Base-by-base conservation (phyloP, 2,329 filamentous ascomycete species). In the Colletotrichum caudatum region DNA sequence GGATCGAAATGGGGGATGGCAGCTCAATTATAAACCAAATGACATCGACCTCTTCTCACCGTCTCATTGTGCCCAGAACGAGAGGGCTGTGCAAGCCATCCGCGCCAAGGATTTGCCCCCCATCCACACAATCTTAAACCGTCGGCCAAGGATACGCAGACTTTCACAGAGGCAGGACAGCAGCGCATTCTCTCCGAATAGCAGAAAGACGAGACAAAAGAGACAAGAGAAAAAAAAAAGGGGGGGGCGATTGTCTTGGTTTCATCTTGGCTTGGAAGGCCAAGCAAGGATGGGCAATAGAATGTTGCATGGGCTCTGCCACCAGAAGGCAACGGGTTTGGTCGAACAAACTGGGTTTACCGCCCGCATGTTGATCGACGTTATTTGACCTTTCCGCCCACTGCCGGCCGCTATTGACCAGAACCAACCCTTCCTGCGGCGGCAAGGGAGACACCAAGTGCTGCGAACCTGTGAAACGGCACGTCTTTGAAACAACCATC, bases 61-160 rank as follows among this genome's bases (percentile, higher is more conserved):
- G 16, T 63, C 33, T 41, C 35, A 35, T 37, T n/a, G 23, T 44
- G 50, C 48, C 48, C 48, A 64, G 50, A 14, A 56, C 41, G 39
- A n/a, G 37, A 56, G 61, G 61, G 61, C 61, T 64, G 61, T 64
- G 61, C 61, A 64, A 64, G 37, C 56, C 50, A 35, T 56, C 18
- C 50, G 18, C 61, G 61, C 61, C 61, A 64, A 64, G 61, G 61
- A 64, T 54, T 20, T n/a, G 11, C 3, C 48, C 39, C 23, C 60
- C 59, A 62, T 62, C 46, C 59, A 62, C 50, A 63, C 61, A 64
- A 64, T 64, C 18, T 64, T 64, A 64, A 54, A n/a, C 48, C 23
- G n/a, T 44, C 11, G 20, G 12, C 50, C 50, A 20, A 46, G 61
- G 18, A 46, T 64, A 64, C 37, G 50, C 50, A 26, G 50, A 12